Evolutionary conservation across 352 stramenopile species (phyloP), one percentile per base, ranked within the genome.

Genomic region (Plasmopara muralis): DNA sequence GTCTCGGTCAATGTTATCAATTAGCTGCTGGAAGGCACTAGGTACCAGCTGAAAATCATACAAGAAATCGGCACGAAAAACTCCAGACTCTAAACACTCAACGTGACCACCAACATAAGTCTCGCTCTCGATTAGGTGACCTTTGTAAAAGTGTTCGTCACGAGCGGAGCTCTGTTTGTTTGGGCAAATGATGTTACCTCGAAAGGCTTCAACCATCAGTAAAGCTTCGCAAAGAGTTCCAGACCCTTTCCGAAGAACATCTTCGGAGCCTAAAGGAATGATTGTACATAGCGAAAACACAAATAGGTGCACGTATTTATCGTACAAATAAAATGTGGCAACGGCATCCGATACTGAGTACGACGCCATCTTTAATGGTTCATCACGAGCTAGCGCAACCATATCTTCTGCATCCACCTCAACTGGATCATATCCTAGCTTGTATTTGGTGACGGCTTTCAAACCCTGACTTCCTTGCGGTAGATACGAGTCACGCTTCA

Each of bases 311-410:
- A 99, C 96, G 60, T 99, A 99, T 60, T 98, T 98, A 56, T 98
- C 95, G 69, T 99, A 99, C 13, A 99, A 70, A 68, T 99, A 99
- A 66, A 98, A 99, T 0, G 97, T 99, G 1, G 97, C 96, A 9
- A 99, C 96, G n/a, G 97, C 97, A 77, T 99, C 97, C 14, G 96
- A 99, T n/a, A 99, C 97, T 14, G 95, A 99, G 74, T 99, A 99
- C 16, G 90, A 96, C 0, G 97, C 96, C 97, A 99, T 99, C 55
- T 98, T 90, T 16, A 93, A 71, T 9, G 97, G 96, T 41, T 96
- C 68, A 63, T 98, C 93, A 38, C 83, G 80, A 4, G 97, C 97
- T 51, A 97, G 87, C 2, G 79, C 71, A 18, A 99, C 64, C 97
- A 99, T 99, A 66, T 99, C 96, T 83, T 99, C 97, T 0, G 97